Percentiles rank a stretch among this genome's conserved stretches.
phyloP scores from a whole-genome alignment of 139 green algal genomes.

The Yamagishiella unicocca region DNA sequence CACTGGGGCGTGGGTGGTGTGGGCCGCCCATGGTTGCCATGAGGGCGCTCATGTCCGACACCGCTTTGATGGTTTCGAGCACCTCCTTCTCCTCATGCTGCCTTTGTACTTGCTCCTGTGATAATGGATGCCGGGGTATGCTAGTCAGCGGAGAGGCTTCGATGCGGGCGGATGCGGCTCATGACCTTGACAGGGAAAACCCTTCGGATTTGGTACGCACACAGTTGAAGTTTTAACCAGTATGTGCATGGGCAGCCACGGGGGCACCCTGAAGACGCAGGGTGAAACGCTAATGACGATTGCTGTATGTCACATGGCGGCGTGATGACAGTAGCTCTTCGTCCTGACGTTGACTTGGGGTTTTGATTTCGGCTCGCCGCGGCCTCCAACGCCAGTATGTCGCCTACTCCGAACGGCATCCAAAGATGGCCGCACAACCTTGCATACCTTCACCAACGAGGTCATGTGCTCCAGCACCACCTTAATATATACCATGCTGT shows the following conservation, averaged over 20 bases:
- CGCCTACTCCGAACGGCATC: too few relatives aligned
- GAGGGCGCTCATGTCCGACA: neutral
- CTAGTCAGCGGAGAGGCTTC: neutral
- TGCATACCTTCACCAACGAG: neutral
- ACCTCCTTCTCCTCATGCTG: constrained; percentile 34
- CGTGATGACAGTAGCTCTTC: too few relatives aligned
- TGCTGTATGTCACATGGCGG: too few relatives aligned
- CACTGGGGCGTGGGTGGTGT: too few relatives aligned
- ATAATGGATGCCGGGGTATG: neutral
- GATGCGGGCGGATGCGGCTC: neutral
- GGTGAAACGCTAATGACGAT: too few relatives aligned
- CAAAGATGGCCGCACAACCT: too few relatives aligned
- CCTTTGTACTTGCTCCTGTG: constrained; percentile 15
- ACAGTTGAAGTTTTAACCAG: too few relatives aligned
- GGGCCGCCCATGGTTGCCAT: neutral
- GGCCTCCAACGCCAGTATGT: too few relatives aligned
- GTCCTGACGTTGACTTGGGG: too few relatives aligned
- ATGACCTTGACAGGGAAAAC: neutral
- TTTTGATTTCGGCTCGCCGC: too few relatives aligned
- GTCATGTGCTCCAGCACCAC: constrained; percentile 44
- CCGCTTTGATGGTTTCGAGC: constrained; percentile 21
- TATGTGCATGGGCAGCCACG: too few relatives aligned
- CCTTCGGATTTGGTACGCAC: neutral
- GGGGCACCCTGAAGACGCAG: too few relatives aligned
- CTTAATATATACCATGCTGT: constrained; percentile 44